Evolutionary conservation across 257 asterid genomes (phyloP), one percentile per base, ranked within the genome.

Genomic region (Agastache rugosa): DNA sequence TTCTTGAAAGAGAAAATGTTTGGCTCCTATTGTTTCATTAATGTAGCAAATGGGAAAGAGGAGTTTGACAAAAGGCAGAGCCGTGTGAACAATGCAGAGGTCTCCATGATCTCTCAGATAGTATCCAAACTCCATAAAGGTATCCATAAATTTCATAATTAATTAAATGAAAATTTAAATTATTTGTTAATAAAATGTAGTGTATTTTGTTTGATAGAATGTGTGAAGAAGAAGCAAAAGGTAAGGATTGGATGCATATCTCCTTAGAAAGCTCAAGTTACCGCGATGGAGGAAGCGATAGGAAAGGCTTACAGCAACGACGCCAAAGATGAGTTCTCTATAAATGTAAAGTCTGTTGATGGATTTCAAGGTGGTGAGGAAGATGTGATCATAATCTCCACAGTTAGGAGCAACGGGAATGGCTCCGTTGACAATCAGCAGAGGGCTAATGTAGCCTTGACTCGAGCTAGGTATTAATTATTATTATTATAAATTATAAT

Each of bases 341-440:
- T 89, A 31, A 86, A 76, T 65, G 86, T 91, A 8, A 85, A 87
- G 0, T 83, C 97, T 11, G 90, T 89, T 27, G 97, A 89, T 75
- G 97, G 93, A 14, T 91, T 91, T 73, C 96, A 91, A 83, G 96
- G 97, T 35, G 94, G 94, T 11, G 97, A 91, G 79, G 88, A 91
- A 80, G 97, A 91, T 59, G 59, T 89, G 20, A 89, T 91, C 35
- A 85, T 91, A 14, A 78, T 89, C 66, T 91, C 96, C 10, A 90
- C 96, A 0, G 97, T 87, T 47, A 75, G 94, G 15, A 82, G 89
- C 78, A 91, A 91, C 64, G 83, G 77, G 39, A 80, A 48, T 17
- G 93, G 97, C 62, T 83, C 85, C 15, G 76, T 91, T 19, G 82
- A 87, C 25, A 85, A 85, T 67, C 67, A 64, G 47, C 92, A 84